phyloP scores from a whole-genome alignment of 2,329 filamentous ascomycete species.

The Cordyceps farinosa region DNA sequence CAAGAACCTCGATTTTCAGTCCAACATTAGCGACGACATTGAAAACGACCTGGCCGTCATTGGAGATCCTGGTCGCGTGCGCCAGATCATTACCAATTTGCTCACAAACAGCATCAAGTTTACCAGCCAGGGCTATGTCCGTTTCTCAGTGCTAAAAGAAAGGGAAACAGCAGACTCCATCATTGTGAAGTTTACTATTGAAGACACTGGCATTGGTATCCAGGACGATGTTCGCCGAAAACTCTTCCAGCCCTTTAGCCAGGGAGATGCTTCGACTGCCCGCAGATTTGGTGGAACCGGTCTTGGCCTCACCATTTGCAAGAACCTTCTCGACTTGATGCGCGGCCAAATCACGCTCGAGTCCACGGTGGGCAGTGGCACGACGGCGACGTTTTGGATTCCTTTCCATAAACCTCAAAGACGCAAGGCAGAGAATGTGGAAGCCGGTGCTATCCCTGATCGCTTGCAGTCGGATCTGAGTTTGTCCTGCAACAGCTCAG shows the following conservation, averaged over 20 bases:
- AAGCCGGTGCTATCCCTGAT: slow-evolving; percentile 63
- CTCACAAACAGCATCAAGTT: slow-evolving; percentile 77
- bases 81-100: slow-evolving; percentile 79
- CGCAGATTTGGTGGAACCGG: slow-evolving; percentile 76
- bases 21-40: slow-evolving; percentile 60
- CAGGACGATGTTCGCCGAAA: slow-evolving; percentile 70
- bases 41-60: slow-evolving; percentile 72
- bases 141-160: slow-evolving; percentile 61
- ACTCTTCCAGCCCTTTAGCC: slow-evolving; percentile 76
- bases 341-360: slow-evolving; percentile 68
- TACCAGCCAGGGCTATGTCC: slow-evolving; percentile 64
- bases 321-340: slow-evolving; percentile 78
- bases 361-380: slow-evolving; percentile 64
- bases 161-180: slow-evolving; percentile 62
- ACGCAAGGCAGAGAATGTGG: slow-evolving; percentile 45
- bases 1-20: slow-evolving; percentile 70
- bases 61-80: slow-evolving; percentile 77
- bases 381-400: slow-evolving; percentile 72
- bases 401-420: slow-evolving; percentile 69
- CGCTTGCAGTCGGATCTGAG: slow-evolving; percentile 61
- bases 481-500: slow-evolving; percentile 65
- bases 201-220: slow-evolving; percentile 79
- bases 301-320: slow-evolving; percentile 74
- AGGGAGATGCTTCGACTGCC: slow-evolving; percentile 76
- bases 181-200: slow-evolving; percentile 66